Percentiles rank a stretch among this genome's conserved stretches.
Evolutionary conservation across 768 basidiomycete genomes (phyloP).

Genomic region (Clathrus columnatus): DNA sequence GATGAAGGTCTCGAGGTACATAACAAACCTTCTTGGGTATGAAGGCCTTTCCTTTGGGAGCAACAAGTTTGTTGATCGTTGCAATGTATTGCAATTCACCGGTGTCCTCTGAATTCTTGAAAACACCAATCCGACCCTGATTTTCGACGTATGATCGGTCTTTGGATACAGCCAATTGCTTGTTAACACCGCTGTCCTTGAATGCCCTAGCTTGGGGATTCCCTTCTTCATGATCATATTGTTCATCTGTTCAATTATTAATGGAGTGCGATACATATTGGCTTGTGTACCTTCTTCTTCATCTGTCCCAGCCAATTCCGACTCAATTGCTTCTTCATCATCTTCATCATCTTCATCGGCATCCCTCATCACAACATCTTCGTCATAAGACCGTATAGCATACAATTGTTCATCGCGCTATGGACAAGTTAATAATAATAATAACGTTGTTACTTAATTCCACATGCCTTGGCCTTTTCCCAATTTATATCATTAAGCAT

Average conservation of each 20-base stretch:
- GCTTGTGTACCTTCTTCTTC: slow-evolving; percentile 65
- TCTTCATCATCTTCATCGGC: slow-evolving; percentile 66
- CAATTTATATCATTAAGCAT: slow-evolving; percentile 62
- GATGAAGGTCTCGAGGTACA: slow-evolving; percentile 14
- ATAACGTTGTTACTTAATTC: neutral
- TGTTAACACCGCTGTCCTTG: slow-evolving; percentile 74
- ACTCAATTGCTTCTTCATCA: slow-evolving; percentile 54
- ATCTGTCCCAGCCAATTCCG: slow-evolving; percentile 22
- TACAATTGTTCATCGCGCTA: slow-evolving; percentile 85
- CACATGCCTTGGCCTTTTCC: slow-evolving; percentile 67
- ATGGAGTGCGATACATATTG: too few relatives aligned
- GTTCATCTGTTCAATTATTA: slow-evolving; percentile 22
- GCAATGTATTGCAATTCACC: slow-evolving; percentile 76
- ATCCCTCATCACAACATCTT: slow-evolving; percentile 87
- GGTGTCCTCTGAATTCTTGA: slow-evolving; percentile 55
- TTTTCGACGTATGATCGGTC: slow-evolving; percentile 91
- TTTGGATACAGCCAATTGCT: slow-evolving; percentile 87
- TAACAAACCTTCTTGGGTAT: slow-evolving; percentile 66
- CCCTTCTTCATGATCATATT: slow-evolving; percentile 32
- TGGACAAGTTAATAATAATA: neutral
- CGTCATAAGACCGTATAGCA: slow-evolving; percentile 58
- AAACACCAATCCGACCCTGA: slow-evolving; percentile 87
- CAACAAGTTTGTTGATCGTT: slow-evolving; percentile 76
- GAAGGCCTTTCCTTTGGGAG: slow-evolving; percentile 75
- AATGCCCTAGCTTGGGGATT: slow-evolving; percentile 31